These are phyloP conservation scores for Ascochyta viciae-villosae DNA, from an alignment of 2,329 filamentous ascomycete species.

Conservation along the genomic window DNA sequence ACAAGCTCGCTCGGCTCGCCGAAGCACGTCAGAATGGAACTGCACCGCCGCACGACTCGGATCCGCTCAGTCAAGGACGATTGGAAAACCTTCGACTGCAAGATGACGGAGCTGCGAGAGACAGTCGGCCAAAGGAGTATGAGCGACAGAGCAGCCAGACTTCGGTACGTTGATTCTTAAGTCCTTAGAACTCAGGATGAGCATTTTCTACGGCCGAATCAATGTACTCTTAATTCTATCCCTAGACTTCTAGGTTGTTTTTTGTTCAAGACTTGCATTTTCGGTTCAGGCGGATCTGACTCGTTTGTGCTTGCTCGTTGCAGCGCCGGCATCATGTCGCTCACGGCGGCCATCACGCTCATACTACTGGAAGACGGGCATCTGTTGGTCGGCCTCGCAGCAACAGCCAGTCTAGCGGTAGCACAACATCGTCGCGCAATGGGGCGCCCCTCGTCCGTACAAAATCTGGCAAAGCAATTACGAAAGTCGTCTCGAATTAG, in stretches of 20 bases:
- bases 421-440: slow-evolving; percentile 45
- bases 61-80: slow-evolving; percentile 79
- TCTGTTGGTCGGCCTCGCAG: slow-evolving; percentile 48
- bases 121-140: slow-evolving; percentile 50
- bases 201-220: slow-evolving; percentile 49
- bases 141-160: slow-evolving; percentile 50
- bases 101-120: slow-evolving; percentile 65
- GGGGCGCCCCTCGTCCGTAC: slow-evolving; percentile 36
- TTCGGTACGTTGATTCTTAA: slow-evolving; percentile 54
- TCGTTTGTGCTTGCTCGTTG: slow-evolving; percentile 47
- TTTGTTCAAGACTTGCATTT: slow-evolving; percentile 46
- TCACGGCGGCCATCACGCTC: slow-evolving; percentile 44
- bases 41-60: slow-evolving; percentile 70
- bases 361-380: slow-evolving; percentile 40
- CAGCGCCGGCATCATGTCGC: slow-evolving; percentile 49
- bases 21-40: slow-evolving; percentile 67
- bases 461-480: slow-evolving; percentile 40
- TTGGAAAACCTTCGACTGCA: slow-evolving; percentile 90
- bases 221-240: slow-evolving; percentile 52
- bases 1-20: slow-evolving; percentile 80
- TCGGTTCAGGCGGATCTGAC: slow-evolving; percentile 50
- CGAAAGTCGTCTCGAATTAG: slow-evolving; percentile 33
- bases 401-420: slow-evolving; percentile 49
- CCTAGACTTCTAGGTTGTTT: slow-evolving; percentile 46
- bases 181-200: slow-evolving; percentile 50